A percentile compares a stretch with the other conserved stretches of the same genome.
phyloP scores from a whole-genome alignment of 2,329 filamentous ascomycete species.

The Endocalyx cinctus region DNA sequence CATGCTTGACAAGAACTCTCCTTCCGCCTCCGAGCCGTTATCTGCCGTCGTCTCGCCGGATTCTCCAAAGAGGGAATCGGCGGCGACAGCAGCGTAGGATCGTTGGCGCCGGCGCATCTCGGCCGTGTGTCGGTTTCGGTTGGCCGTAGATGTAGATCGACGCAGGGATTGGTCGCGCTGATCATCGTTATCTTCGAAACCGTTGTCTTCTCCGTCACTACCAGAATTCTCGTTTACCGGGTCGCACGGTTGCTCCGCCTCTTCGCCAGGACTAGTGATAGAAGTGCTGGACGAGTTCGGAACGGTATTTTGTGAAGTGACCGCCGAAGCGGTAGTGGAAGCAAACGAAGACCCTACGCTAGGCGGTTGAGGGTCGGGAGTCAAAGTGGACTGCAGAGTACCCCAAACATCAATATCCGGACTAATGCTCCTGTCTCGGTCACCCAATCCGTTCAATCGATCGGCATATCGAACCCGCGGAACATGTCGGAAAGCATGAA shows the following conservation, averaged over 20 bases:
- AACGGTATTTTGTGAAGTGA: conserved; percentile 36
- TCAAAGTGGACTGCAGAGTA: conserved; percentile 72
- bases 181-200: conserved; percentile 29
- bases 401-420: conserved; percentile 72
- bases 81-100: conserved; percentile 43
- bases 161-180: conserved; percentile 5
- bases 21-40: conserved; percentile 14
- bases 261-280: conserved; percentile 38
- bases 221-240: conserved; percentile 53
- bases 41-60: conserved; percentile 6
- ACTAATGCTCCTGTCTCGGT: conserved; percentile 78
- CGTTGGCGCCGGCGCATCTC: conserved; percentile 16
- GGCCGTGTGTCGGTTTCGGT: no score
- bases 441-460: conserved; percentile 82
- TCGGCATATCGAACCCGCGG: conserved; percentile 8
- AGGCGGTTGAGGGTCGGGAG: conserved; percentile 75
- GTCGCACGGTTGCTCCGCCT: conserved; percentile 42
- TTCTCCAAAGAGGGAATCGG: conserved; percentile 22
- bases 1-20: conserved; percentile 54
- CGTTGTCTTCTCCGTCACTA: conserved; percentile 48
- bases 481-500: no score
- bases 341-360: conserved; percentile 80
- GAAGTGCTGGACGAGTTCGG: conserved; percentile 42
- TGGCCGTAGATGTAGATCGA: conserved; percentile 7
- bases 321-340: conserved; percentile 52